Base-by-base conservation (phyloP, 1,284 basidiomycete genomes). In the Clitocybe nebularis region DNA sequence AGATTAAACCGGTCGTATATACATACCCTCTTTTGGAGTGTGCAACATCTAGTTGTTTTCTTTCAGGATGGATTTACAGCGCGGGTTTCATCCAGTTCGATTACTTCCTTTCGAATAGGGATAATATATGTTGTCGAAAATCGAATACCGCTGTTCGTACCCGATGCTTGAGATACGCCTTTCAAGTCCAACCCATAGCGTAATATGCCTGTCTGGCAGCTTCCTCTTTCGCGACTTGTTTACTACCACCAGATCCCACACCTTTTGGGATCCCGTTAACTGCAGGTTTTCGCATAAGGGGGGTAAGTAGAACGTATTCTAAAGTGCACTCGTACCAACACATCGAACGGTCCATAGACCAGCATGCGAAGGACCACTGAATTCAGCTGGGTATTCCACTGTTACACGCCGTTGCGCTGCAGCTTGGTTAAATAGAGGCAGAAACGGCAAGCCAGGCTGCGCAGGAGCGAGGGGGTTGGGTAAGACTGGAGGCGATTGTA, bases 141-240 rank as follows among this genome's bases (percentile, higher is more conserved):
- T n/a, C n/a, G n/a, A n/a, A n/a, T n/a, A n/a, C n/a, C n/a, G n/a
- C n/a, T n/a, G n/a, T n/a, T n/a, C n/a, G n/a, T n/a, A n/a, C n/a
- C n/a, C n/a, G n/a, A n/a, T n/a, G n/a, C n/a, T n/a, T n/a, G n/a
- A n/a, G n/a, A n/a, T n/a, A n/a, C n/a, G n/a, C n/a, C n/a, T n/a
- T n/a, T n/a, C n/a, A 68, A 43, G 75, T 79, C 84, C 84, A 86
- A 29, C 82, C 82, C 81, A 87, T 80, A 5, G 72, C 70, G 52
- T 77, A 74, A 61, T 76, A 84, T 4, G 84, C 84, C 51, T 77
- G 66, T 46, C 75, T 69, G 13, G 84, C 84, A 0, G 84, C 84
- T 44, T 81, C 79, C 54, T 88, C 84, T 58, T 85, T 87, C 4
- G 84, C 84, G 3, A 75, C 61, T 55, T 86, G 83, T 60, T 87